phyloP scores from a whole-genome alignment of 2,329 filamentous ascomycete species.

The Aspergillus sp. region DNA sequence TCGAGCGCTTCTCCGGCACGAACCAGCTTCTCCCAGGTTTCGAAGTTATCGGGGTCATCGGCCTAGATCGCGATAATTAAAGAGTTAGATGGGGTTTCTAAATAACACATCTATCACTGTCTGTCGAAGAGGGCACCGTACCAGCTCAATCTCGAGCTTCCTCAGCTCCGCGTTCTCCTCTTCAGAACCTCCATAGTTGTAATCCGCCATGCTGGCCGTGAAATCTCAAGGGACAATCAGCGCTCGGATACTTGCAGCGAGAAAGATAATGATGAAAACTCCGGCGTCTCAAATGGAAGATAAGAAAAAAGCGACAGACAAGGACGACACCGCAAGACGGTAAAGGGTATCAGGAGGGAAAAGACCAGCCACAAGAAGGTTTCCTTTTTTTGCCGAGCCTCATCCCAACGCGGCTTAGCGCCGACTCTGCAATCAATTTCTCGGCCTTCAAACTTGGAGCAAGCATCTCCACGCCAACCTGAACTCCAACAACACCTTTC shows the following conservation, averaged over 20 bases:
- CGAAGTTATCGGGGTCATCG: conserved; percentile 82
- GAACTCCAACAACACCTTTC: neutral
- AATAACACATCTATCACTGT: too few relatives aligned
- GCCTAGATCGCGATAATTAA: conserved; percentile 33
- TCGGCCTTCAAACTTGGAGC: conserved; percentile 1
- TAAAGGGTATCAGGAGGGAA: conserved; percentile 1
- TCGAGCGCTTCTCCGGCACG: conserved; percentile 78
- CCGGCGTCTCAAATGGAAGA: neutral
- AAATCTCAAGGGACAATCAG: too few relatives aligned
- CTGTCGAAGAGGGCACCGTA: conserved; percentile 41
- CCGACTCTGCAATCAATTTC: conserved; percentile 10
- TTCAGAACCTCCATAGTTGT: conserved; percentile 67
- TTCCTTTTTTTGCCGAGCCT: conserved; percentile 13
- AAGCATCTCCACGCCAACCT: neutral
- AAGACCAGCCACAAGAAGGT: neutral
- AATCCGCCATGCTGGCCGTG: conserved; percentile 59
- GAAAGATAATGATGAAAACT: too few relatives aligned
- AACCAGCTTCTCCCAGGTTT: conserved; percentile 90
- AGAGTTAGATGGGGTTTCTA: too few relatives aligned
- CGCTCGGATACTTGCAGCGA: too few relatives aligned
- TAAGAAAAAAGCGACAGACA: conserved; percentile 1
- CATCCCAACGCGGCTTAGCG: conserved; percentile 16
- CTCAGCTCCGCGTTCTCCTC: conserved; percentile 79
- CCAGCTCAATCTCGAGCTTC: conserved; percentile 72
- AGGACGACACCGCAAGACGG: neutral